phyloP scores from a whole-genome alignment of 495 filamentous ascomycete species.

The Hapsidospora chrysogenum region DNA sequence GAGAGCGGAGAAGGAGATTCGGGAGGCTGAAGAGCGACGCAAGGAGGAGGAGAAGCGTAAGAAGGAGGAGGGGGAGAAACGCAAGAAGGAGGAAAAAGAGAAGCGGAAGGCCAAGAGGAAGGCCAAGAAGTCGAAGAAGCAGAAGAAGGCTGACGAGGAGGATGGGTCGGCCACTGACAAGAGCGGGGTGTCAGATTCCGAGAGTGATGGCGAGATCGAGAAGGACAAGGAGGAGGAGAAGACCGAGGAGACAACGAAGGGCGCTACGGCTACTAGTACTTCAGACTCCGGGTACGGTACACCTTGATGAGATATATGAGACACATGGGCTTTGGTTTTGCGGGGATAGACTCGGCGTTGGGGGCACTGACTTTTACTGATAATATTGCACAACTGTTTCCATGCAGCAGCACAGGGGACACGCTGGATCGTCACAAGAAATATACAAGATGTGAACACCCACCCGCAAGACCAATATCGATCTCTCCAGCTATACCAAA shows the following conservation, averaged over 20 bases:
- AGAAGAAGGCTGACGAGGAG: constrained; percentile 7
- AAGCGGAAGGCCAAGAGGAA: constrained; percentile 12
- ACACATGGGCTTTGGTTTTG: no score
- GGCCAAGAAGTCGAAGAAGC: constrained; percentile 7
- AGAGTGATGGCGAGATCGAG: constrained; percentile 2
- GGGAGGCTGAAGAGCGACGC: constrained; percentile 26
- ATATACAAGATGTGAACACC: background rate
- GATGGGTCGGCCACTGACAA: constrained; percentile 4
- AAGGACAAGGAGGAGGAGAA: constrained; percentile 1
- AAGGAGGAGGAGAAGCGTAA: constrained; percentile 16
- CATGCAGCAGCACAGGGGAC: no score
- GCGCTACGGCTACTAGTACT: constrained; percentile 1
- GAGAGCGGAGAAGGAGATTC: constrained; percentile 35
- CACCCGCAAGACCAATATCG: background rate
- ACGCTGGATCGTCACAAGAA: background rate
- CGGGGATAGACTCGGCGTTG: background rate
- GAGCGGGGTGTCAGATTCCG: constrained; percentile 2
- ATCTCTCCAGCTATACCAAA: no score
- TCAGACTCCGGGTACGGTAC: constrained; percentile 18
- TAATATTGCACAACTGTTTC: no score
- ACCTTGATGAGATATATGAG: constrained; percentile 3
- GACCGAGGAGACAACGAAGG: constrained; percentile 6
- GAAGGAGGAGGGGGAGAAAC: constrained; percentile 12
- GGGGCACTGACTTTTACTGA: no score
- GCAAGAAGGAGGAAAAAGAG: constrained; percentile 10